Percentiles rank a stretch among this genome's conserved stretches.
Conservation (phyloP, 441 rosid species). For the Pelargonium cotyledonis region DNA sequence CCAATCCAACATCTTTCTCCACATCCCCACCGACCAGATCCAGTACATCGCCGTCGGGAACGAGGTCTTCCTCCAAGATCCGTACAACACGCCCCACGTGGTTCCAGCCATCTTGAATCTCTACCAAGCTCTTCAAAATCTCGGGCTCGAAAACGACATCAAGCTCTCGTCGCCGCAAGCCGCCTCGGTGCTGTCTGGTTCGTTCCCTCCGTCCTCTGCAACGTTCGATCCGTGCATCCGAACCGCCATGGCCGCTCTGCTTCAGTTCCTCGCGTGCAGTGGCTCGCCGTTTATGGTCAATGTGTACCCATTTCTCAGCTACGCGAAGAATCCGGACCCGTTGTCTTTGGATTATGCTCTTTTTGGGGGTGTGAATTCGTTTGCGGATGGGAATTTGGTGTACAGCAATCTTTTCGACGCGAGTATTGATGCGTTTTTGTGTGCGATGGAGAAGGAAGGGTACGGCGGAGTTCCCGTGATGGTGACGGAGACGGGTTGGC, state of each 20-base stretch:
- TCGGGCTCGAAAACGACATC: constrained; percentile 23
- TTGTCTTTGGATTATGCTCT: constrained; percentile 29
- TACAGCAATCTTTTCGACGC: constrained; percentile 36
- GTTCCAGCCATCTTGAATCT: constrained; percentile 37
- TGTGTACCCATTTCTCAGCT: constrained; percentile 36
- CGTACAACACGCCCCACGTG: constrained; percentile 27
- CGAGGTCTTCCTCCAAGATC: constrained; percentile 38
- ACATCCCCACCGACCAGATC: constrained; percentile 30
- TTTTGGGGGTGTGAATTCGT: constrained; percentile 17
- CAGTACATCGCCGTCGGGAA: constrained; percentile 42
- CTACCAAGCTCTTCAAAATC: constrained; percentile 25
- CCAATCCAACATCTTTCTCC: constrained; percentile 28
- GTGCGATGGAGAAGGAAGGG: constrained; percentile 38
- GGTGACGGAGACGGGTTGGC: constrained; percentile 57
- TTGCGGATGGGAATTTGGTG: constrained; percentile 25
- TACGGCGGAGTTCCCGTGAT: constrained; percentile 26
- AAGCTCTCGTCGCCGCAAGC: constrained; percentile 43
- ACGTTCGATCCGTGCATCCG: constrained; percentile 28
- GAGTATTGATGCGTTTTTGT: constrained; percentile 33
- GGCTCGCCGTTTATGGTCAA: constrained; percentile 45
- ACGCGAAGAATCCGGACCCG: constrained; percentile 20
- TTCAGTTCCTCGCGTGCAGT: constrained; percentile 24
- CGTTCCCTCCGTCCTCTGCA: constrained; percentile 37
- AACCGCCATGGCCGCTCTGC: constrained; percentile 23
- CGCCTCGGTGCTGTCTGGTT: constrained; percentile 30